Evolutionary conservation across 495 filamentous ascomycete genomes (phyloP), one percentile per base, ranked within the genome.

Genomic region (Chaetomium tenue): DNA sequence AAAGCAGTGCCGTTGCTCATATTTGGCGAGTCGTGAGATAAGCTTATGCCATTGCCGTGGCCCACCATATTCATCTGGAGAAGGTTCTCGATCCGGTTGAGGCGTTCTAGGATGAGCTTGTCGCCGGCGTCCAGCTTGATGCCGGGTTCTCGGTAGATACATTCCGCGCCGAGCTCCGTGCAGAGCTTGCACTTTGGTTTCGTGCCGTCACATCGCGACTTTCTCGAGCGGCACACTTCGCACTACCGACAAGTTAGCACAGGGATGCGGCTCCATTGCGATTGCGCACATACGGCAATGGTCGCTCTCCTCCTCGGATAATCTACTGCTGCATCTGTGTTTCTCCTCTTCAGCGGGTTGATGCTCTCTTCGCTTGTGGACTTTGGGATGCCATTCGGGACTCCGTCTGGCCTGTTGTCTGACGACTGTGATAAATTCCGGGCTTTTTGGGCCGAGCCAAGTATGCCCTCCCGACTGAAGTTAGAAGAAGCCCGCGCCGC

Each of bases 101-200:
- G 77, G 54, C 87, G 87, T 68, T 92, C 90, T 25, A 93, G 78
- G 63, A 93, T 93, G 47, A 92, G 83, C 72, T 91, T 92, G 75
- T 92, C 90, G 61, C 90, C 90, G 33, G 90, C 89, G 74, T 92
- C 90, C 30, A 92, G 86, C 74, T 93, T 93, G 77, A 92, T 92
- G 5, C 90, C 90, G 18, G 90, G 90, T 74, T 93, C 90, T 52
- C 90, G 83, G 71, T 93, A 93, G 63, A 91, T 83, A 73, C 90
- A 93, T 64, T 92, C 90, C 18, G 88, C 90, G 64, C 90, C 88
- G 47, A 93, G 80, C 72, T 92, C 90, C 18, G 87, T 87, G 75
- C 90, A 93, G 20, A 93, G 86, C 74, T 89, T 87, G 72, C 90
- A 93, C 74, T 91, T 91, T 16, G 90, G 90, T 63, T 90, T 87